These are phyloP conservation scores for Opeltia flavorubescens DNA, from an alignment of 495 filamentous ascomycete species.

Conservation along the genomic window DNA sequence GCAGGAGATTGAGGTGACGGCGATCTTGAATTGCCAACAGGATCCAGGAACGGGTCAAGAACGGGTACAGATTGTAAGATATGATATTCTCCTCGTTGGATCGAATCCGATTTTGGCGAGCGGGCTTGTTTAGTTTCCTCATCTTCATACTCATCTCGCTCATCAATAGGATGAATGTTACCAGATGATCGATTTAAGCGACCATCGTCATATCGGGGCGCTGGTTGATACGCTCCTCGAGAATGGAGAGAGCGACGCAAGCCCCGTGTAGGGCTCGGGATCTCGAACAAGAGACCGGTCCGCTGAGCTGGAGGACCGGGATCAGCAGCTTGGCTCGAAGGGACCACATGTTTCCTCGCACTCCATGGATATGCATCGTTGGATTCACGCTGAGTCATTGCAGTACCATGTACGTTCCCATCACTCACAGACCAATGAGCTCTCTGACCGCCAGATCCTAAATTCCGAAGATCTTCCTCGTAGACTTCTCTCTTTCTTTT, in stretches of 20 bases:
- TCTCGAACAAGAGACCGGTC: slow-evolving; percentile 40
- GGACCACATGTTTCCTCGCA: neutral
- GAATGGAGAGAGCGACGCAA: slow-evolving; percentile 31
- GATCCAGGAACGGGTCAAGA: slow-evolving; percentile 12
- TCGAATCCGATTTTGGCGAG: slow-evolving; percentile 10
- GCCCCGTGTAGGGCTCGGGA: slow-evolving; percentile 39
- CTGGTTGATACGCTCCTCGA: slow-evolving; percentile 27
- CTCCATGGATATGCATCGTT: slow-evolving; percentile 10
- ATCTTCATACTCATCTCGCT: slow-evolving; percentile 49
- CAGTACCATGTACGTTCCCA: slow-evolving; percentile 1
- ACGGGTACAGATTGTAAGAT: slow-evolving; percentile 7
- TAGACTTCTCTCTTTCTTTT: slow-evolving; percentile 29
- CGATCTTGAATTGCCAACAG: slow-evolving; percentile 7
- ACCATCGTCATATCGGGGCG: slow-evolving; percentile 31
- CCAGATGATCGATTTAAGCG: slow-evolving; percentile 32
- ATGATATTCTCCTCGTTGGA: slow-evolving; percentile 11
- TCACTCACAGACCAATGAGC: slow-evolving; percentile 16
- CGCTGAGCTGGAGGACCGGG: slow-evolving; percentile 31
- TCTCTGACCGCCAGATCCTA: slow-evolving; percentile 36
- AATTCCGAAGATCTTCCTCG: slow-evolving; percentile 38
- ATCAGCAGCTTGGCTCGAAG: slow-evolving; percentile 13
- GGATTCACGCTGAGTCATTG: slow-evolving; percentile 10
- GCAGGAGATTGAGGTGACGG: slow-evolving; percentile 14
- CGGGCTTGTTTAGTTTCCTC: slow-evolving; percentile 17
- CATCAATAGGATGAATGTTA: slow-evolving; percentile 52